Evolutionary conservation across 148 eudicot species (phyloP).

Genomic region (Limonium bicolor): DNA sequence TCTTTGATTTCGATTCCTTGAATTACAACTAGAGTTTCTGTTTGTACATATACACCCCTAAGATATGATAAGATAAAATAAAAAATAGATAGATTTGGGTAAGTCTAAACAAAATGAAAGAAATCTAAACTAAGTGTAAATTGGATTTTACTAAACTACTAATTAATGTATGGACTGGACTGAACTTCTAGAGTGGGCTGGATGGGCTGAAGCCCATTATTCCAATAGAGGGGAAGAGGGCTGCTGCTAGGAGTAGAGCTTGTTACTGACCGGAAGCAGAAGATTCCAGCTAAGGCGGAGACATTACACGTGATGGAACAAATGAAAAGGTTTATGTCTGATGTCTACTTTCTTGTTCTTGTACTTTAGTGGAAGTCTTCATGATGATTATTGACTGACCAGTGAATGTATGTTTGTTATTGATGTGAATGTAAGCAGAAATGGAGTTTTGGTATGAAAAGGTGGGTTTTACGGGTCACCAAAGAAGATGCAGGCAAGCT

Average conservation of each 20-base stretch:
- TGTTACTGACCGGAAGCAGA: slow-evolving; percentile 63
- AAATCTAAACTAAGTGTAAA: too few species aligned
- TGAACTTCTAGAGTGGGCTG: too few species aligned
- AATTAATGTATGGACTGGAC: too few species aligned
- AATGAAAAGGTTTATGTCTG: slow-evolving; percentile 55
- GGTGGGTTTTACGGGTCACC: slow-evolving; percentile 91
- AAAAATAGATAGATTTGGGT: too few species aligned
- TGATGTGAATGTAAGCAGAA: too few species aligned
- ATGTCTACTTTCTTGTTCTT: background rate
- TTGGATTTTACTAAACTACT: too few species aligned
- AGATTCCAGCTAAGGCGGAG: slow-evolving; percentile 90
- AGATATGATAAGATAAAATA: too few species aligned
- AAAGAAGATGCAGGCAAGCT: slow-evolving; percentile 82
- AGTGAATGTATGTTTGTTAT: background rate
- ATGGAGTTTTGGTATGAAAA: slow-evolving; percentile 88
- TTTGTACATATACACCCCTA: too few species aligned
- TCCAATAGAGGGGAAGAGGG: slow-evolving; percentile 97
- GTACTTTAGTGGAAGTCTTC: background rate
- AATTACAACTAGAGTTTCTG: too few species aligned
- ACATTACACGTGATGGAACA: slow-evolving; percentile 79
- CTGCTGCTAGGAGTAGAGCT: slow-evolving; percentile 88
- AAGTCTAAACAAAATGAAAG: too few species aligned
- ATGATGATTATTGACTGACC: background rate
- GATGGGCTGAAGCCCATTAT: too few species aligned
- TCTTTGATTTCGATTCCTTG: too few species aligned